These are phyloP conservation scores for Lentinula sp. DNA, from an alignment of 768 basidiomycete genomes.

Conservation along the genomic window DNA sequence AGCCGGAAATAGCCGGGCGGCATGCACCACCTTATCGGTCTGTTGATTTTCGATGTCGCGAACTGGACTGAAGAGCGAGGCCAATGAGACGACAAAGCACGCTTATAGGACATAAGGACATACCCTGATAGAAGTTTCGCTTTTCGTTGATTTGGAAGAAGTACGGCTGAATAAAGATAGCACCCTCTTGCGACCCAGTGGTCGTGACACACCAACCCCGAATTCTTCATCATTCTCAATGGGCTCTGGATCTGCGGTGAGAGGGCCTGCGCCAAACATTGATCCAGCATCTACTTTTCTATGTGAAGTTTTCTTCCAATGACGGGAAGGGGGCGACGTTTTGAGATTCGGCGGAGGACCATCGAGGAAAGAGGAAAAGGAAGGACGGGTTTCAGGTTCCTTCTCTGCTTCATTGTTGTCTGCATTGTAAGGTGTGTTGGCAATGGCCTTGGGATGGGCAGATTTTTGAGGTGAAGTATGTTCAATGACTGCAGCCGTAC, in stretches of 20 bases:
- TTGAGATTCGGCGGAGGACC: neutral
- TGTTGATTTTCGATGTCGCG: slow-evolving; percentile 33
- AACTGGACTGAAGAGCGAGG: neutral
- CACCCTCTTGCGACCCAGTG: slow-evolving; percentile 21
- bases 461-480: slow-evolving; percentile 19
- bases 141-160: slow-evolving; percentile 7
- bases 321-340: slow-evolving; percentile 11
- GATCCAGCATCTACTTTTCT: slow-evolving; percentile 18
- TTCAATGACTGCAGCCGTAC: slow-evolving; percentile 24
- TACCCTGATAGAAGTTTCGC: neutral
- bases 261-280: slow-evolving; percentile 22
- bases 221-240: slow-evolving; percentile 14
- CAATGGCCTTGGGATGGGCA: neutral
- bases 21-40: slow-evolving; percentile 3
- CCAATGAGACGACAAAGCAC: neutral
- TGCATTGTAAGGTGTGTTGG: neutral
- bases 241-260: slow-evolving; percentile 37
- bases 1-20: neutral
- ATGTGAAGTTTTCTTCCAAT: slow-evolving; percentile 21
- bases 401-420: neutral
- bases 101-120: neutral
- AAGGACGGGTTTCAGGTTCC: neutral
- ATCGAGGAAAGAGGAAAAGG: neutral
- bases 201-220: slow-evolving; percentile 10
- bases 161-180: slow-evolving; percentile 17